Evolutionary conservation across 2,329 filamentous ascomycete species (phyloP), one percentile per base, ranked within the genome.

Genomic region (Lecanoromycetidae sp.): DNA sequence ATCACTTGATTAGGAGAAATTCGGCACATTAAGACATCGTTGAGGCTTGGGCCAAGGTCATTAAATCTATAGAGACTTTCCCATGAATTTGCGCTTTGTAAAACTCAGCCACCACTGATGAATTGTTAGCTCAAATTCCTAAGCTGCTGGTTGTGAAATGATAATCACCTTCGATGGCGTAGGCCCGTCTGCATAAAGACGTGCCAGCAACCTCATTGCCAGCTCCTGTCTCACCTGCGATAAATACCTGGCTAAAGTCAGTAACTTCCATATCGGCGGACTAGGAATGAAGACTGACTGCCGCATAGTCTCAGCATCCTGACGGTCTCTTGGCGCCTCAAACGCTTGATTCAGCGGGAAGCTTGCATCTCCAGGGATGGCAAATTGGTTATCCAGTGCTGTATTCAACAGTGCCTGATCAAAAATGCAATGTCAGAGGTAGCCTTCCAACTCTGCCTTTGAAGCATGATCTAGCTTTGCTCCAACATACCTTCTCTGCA

Each of bases 81-180:
- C 88, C 91, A 98, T 96, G 63, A 98, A 98, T 79, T 95, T 95
- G 70, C 91, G 82, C 80, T 96, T 96, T 45, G 85, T 86, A 65
- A 95, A 98, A 74, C 91, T 96, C 64, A 98, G 69, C 91, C 91
- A 98, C 86, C 90, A 96, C 79, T 93, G 77, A 66, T 71, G 20
- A 22, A 33, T 30, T 25, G n/a, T 44, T 42, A 37, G 33, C 26
- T 23, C 48, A 17, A 22, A 9, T 5, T 13, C 8, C 12, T 4
- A 17, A 23, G 13, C 13, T 8, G 4, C 37, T 5, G 10, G 15
- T 6, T 29, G 30, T 30, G 29, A 27, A 41, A 36, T 8, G 8
- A 17, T 3, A 57, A 63, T 57, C 58, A 74, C 73, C 69, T 80
- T 79, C 55, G 68, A 85, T 66, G 72, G 88, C 67, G 62, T 77